Evolutionary conservation across 768 basidiomycete species (phyloP), one percentile per base, ranked within the genome.

Genomic region (Mrakia frigida): DNA sequence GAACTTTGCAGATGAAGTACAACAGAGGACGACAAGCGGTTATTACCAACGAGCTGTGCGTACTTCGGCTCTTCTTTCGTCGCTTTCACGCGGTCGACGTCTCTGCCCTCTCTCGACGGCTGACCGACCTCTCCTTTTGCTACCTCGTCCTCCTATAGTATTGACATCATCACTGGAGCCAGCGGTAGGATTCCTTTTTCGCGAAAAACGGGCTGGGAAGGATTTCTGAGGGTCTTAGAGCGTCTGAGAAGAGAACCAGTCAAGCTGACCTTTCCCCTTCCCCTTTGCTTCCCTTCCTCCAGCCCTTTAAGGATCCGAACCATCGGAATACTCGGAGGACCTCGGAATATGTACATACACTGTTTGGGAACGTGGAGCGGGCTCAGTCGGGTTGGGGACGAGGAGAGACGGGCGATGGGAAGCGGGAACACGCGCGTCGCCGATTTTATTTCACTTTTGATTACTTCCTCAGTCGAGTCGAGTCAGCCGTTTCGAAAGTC

Each of bases 11-110:
- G 84, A 91, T 97, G 91, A 88, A 96, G 84, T 98, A 95, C 88
- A 98, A 98, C 84, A 92, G 94, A 88, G 94, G 95, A 87, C 92
- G 94, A 83, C 94, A 98, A 87, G 94, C 94, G 79, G 91, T 94
- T 80, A 98, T 98, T 82, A 98, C 94, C 67, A 74, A 74, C 75
- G 77, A 74, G 68, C 69, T 71, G 74, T 77, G 46, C 63, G 76
- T 73, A 31, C 6, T 33, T 7, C 50, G 21, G 35, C 23, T 33
- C 37, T 5, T 63, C 25, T 25, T 21, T 2, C 46, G 10, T 23
- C 75, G 37, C 23, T 56, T 31, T 61, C 61, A n/a, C n/a, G n/a
- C n/a, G n/a, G n/a, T n/a, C n/a, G 25, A 1, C 56, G 13, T 56
- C 56, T 10, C 18, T 25, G 2, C 18, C 56, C 28, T 25, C 53